These are phyloP conservation scores for Apophysomyces ossiformis DNA, from an alignment of 371 early-diverging fungal species.

Conservation along the genomic window DNA sequence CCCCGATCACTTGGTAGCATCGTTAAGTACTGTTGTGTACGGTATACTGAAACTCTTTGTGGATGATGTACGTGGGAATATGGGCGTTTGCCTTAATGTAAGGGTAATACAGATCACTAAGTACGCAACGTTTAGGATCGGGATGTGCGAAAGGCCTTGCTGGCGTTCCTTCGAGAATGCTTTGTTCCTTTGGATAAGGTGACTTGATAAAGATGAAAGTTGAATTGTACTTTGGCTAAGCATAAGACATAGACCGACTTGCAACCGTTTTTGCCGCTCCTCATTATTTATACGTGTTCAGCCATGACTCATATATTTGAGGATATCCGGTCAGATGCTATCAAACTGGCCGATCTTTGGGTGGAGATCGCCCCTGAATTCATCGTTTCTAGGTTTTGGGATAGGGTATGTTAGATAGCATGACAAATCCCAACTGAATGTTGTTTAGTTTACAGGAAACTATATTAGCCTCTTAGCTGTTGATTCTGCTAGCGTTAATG, in stretches of 20 bases:
- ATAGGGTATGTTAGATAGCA: slow-evolving; percentile 39
- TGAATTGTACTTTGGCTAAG: not conserved
- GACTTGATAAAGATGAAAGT: not conserved
- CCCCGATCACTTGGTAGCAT: slow-evolving; percentile 56
- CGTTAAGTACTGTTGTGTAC: slow-evolving; percentile 72
- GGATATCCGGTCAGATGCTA: slow-evolving; percentile 81
- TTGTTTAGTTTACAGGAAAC: slow-evolving; percentile 37
- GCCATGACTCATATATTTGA: slow-evolving; percentile 92
- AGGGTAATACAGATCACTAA: too few relatives aligned
- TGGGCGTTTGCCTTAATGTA: too few relatives aligned
- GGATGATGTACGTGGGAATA: slow-evolving; percentile 58
- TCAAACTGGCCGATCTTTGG: slow-evolving; percentile 80
- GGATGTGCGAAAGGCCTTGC: slow-evolving; percentile 52
- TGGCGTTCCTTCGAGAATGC: slow-evolving; percentile 36
- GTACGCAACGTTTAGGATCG: slow-evolving; percentile 34
- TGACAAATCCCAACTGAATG: not conserved
- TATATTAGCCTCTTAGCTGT: slow-evolving; percentile 51
- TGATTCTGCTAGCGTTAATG: slow-evolving; percentile 30
- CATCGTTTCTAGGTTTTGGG: slow-evolving; percentile 64
- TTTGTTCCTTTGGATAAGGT: slow-evolving; percentile 39
- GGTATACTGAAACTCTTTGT: slow-evolving; percentile 60
- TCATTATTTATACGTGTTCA: slow-evolving; percentile 82
- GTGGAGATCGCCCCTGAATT: slow-evolving; percentile 66
- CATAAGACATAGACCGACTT: slow-evolving; percentile 53
- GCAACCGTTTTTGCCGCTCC: slow-evolving; percentile 78